Evolutionary conservation across 257 asterid species (phyloP), one percentile per base, ranked within the genome.

Genomic region (Scutellaria barbata): DNA sequence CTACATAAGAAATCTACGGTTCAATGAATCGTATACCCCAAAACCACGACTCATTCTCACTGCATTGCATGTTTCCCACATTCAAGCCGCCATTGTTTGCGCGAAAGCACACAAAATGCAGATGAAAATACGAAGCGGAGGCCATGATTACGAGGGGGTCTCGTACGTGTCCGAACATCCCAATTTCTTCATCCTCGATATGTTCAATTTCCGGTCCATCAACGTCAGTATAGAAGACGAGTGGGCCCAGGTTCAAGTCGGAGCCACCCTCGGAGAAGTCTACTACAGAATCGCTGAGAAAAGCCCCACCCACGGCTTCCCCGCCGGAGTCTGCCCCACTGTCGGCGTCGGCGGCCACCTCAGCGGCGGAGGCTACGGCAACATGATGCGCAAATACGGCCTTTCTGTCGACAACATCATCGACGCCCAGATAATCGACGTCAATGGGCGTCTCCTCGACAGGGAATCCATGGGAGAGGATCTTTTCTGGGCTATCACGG

Each of bases 381-480:
- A 77, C 76, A 50, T 83, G 85, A 66, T 81, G 83, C 62, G 87
- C 5, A 83, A 83, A 61, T 77, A 77, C 48, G 85, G 87, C 45
- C 83, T 83, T 5, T 42, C 87, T 0, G 82, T 83, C 1, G 87
- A 83, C 18, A 74, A 83, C 30, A 76, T 83, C 1, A 0, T 80
- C 2, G 87, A 80, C 12, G 87, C 83, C 1, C 40, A 43, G 30
- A 74, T 83, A 1, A 61, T 83, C n/a, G 85, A 80, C 52, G 83
- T 73, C 7, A 47, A 80, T 10, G 87, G 87, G 5, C 60, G 68
- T 4, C 7, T 80, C 25, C 81, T 80, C 2, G 74, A 80, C 60
- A 43, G 87, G 47, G 37, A 63, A 50, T 40, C 87, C 16, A 83
- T 83, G 87, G 85, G 87, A 2, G 87, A 83, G 72, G 85, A 83